phyloP scores from a whole-genome alignment of 345 rosid species.

The Populus tremula region DNA sequence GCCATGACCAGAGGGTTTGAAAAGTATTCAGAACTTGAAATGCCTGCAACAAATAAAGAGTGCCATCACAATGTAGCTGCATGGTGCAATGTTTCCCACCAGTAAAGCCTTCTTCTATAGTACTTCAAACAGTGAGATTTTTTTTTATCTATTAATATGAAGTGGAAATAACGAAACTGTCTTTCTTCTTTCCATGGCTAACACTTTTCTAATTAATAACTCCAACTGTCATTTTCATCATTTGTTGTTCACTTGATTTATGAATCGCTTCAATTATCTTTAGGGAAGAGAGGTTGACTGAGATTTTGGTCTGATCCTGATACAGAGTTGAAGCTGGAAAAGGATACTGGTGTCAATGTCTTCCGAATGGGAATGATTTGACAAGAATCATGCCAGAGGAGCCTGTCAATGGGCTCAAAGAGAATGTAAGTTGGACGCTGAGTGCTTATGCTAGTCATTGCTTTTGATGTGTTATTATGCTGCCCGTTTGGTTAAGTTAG shows the following conservation, averaged over 20 bases:
- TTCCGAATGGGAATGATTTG: constrained; percentile 97
- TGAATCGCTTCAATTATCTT: constrained; percentile 29
- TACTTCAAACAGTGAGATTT: constrained; percentile 9
- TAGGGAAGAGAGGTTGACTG: constrained; percentile 74
- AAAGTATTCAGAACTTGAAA: constrained; percentile 47
- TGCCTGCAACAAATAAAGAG: constrained; percentile 28
- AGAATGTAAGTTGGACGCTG: constrained; percentile 52
- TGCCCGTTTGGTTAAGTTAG: constrained; percentile 6
- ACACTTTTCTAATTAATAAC: neutral
- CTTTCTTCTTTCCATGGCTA: neutral
- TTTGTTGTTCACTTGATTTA: constrained; percentile 15
- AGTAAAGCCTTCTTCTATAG: constrained; percentile 52
- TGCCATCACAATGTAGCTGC: constrained; percentile 80
- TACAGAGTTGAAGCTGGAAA: constrained; percentile 77
- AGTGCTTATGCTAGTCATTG: constrained; percentile 9
- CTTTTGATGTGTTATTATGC: constrained; percentile 17
- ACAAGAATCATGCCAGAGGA: constrained; percentile 79
- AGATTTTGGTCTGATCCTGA: constrained; percentile 99
- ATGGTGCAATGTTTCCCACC: constrained; percentile 85
- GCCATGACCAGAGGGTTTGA: constrained; percentile 81
- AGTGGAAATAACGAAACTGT: neutral
- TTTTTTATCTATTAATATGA: neutral
- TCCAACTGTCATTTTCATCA: neutral
- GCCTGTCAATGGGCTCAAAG: constrained; percentile 66
- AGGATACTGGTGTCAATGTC: constrained; percentile 71